Percentiles rank a stretch among this genome's conserved stretches.
phyloP scores from a whole-genome alignment of 176 grass and related monocot species.

The Aegilops longissima region DNA sequence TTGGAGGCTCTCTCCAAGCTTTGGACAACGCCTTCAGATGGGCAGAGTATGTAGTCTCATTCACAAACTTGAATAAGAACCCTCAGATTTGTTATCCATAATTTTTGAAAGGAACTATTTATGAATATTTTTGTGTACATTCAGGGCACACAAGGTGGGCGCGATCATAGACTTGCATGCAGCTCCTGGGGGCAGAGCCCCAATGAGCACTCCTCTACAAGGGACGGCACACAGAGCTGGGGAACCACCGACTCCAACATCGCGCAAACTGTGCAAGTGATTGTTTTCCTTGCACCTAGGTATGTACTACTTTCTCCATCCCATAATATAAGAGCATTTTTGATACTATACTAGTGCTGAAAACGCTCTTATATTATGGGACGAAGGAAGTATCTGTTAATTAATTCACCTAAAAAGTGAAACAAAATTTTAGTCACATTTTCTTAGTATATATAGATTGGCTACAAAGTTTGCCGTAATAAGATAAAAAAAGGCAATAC shows the following conservation, averaged over 20 bases:
- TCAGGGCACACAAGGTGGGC: slow-evolving; percentile 49
- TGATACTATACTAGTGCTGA: too few relatives aligned
- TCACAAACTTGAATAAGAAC: background rate
- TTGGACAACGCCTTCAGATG: slow-evolving; percentile 79
- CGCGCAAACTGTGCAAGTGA: slow-evolving; percentile 44
- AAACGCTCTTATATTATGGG: too few relatives aligned
- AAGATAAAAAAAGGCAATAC: background rate
- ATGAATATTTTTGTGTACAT: background rate
- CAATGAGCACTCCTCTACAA: slow-evolving; percentile 47
- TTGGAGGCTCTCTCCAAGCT: slow-evolving; percentile 48
- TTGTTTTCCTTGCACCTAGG: slow-evolving; percentile 39
- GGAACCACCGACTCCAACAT: slow-evolving; percentile 43
- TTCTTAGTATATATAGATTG: background rate
- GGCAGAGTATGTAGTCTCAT: slow-evolving; percentile 53
- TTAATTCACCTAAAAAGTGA: too few relatives aligned
- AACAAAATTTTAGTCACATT: too few relatives aligned
- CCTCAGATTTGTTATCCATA: background rate
- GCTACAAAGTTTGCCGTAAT: background rate
- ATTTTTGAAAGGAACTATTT: background rate
- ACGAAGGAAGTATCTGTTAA: too few relatives aligned
- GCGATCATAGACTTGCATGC: slow-evolving; percentile 69
- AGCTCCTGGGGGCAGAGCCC: slow-evolving; percentile 62
- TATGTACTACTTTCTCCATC: background rate
- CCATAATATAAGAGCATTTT: too few relatives aligned
- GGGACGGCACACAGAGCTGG: slow-evolving; percentile 57